A percentile compares a stretch with the other conserved stretches of the same genome.
Conservation (phyloP, 441 rosid genomes). For the Aleurites moluccanus region DNA sequence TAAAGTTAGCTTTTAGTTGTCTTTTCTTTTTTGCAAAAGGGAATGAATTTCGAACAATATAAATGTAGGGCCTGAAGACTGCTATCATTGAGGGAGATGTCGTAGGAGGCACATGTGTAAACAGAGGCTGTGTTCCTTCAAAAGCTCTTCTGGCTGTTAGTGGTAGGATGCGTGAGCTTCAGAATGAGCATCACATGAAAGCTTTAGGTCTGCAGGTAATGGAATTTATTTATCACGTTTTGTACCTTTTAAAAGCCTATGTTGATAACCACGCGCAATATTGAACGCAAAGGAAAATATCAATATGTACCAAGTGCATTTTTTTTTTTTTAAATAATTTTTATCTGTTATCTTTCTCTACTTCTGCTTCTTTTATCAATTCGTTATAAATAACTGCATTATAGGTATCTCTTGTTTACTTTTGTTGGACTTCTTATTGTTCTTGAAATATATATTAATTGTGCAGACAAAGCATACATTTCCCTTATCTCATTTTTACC, state of each 20-base stretch:
- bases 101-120: conserved; percentile 97
- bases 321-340: too few relatives aligned
- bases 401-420: too few relatives aligned
- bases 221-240: background rate
- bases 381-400: background rate
- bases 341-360: too few relatives aligned
- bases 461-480: background rate
- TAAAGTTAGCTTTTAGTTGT: background rate
- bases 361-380: background rate
- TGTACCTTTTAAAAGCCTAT: background rate
- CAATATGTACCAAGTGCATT: background rate
- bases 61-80: conserved; percentile 81
- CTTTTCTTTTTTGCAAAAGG: background rate
- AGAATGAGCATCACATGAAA: conserved; percentile 90
- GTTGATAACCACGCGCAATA: background rate
- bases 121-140: conserved; percentile 98
- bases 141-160: conserved; percentile 98
- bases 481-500: background rate
- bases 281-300: background rate
- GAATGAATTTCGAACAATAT: background rate
- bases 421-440: too few relatives aligned
- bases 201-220: conserved; percentile 89
- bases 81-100: conserved; percentile 97
- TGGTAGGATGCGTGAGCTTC: conserved; percentile 94
- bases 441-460: too few relatives aligned